Base-by-base conservation (phyloP, 2,329 filamentous ascomycete species). In the Dendryphion nanum region DNA sequence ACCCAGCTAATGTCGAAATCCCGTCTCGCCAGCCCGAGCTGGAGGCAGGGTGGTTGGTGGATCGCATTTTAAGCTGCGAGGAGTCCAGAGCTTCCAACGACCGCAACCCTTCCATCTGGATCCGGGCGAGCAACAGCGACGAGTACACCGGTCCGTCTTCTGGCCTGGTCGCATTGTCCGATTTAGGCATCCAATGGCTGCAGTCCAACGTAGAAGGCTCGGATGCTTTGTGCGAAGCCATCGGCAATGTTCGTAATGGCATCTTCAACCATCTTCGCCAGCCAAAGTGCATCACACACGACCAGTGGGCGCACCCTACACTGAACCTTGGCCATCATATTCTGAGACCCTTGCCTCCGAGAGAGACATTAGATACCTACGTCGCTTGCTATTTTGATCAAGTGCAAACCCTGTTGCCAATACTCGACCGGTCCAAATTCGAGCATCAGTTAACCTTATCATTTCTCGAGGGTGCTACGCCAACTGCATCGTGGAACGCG, bases 351-450 rank as follows among this genome's bases (percentile, higher is more conserved):
- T 26, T 26, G 23, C 23, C 23, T 8, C 8, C 23, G n/a, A 26
- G n/a, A 26, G 23, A 26, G 23, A 26, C 23, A 8, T 26, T 26
- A n/a, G 23, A 26, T n/a, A 26, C 23, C 23, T 26, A 26, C 23
- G 23, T 26, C 23, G 23, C 23, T 26, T 26, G 23, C n/a, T 26
- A 26, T n/a, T 26, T 26, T 26, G 23, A 26, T 26, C 23, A n/a
- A 8, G 23, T 26, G 23, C 23, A 26, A n/a, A 26, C 23, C 23
- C n/a, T 26, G 23, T 8, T 26, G 23, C 23, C 23, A 8, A n/a
- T 26, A n/a, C 23, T 26, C 23, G 23, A 26, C n/a, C 23, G 23
- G 23, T 8, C 23, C n/a, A 26, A n/a, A n/a, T 26, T 26, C n/a
- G 23, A 26, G 23, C 23, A 26, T 8, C 23, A 26, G n/a, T n/a